phyloP scores from a whole-genome alignment of 495 filamentous ascomycete species.

The Schizothecium vesticola region DNA sequence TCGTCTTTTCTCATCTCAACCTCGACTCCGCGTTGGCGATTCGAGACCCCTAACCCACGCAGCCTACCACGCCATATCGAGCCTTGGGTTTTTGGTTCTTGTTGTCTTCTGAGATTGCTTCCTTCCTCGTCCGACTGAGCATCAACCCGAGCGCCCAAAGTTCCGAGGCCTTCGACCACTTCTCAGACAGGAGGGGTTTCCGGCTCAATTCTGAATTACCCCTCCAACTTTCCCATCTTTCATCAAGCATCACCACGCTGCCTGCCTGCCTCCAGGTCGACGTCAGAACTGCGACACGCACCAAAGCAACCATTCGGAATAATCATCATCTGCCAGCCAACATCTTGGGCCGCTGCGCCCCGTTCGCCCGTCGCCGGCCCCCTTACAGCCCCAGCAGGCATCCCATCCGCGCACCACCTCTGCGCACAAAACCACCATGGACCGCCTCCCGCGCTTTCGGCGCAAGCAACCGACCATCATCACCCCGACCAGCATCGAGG shows the following conservation, averaged over 20 bases:
- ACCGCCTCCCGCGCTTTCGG: constrained; percentile 24
- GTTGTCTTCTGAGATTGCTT: background rate
- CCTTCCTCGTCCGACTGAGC: background rate
- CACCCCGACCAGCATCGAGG: constrained; percentile 1
- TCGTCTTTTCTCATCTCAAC: background rate
- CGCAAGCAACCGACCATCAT: constrained; percentile 19
- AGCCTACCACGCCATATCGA: background rate
- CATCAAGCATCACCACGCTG: background rate
- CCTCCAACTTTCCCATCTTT: background rate
- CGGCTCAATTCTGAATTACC: background rate
- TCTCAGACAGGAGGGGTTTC: constrained; percentile 4
- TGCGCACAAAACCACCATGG: constrained; percentile 12
- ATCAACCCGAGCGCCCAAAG: background rate
- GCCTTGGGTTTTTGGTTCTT: background rate
- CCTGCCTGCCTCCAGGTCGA: background rate
- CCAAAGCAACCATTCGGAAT: background rate
- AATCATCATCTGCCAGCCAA: background rate
- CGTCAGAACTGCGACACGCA: background rate
- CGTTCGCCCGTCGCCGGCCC: background rate
- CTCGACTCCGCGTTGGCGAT: background rate
- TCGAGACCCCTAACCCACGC: background rate
- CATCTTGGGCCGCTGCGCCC: background rate
- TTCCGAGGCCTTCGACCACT: background rate
- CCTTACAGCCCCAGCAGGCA: background rate
- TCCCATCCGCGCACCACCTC: background rate